Evolutionary conservation across 805 yeast species (phyloP).

Genomic region (Myxozyma monticola): DNA sequence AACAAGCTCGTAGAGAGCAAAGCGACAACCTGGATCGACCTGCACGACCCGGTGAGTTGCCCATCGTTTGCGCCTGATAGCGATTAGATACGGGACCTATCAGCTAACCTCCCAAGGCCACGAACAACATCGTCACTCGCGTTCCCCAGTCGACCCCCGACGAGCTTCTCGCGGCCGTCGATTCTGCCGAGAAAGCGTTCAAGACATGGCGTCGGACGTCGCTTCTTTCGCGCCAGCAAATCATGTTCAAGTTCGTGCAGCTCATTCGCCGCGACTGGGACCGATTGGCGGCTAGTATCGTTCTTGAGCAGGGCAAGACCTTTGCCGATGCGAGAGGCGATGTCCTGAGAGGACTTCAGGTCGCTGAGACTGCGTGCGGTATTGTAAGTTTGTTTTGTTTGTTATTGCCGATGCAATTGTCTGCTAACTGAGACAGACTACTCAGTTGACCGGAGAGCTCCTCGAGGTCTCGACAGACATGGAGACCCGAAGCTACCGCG

Average conservation of each 20-base stretch:
- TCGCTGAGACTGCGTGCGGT: conserved; percentile 72
- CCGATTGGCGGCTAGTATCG: conserved; percentile 62
- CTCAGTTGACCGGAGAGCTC: conserved; percentile 61
- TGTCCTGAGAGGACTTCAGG: conserved; percentile 74
- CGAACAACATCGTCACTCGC: conserved; percentile 61
- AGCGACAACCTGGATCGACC: conserved; percentile 61
- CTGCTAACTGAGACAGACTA: conserved; percentile 26
- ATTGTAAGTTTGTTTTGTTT: conserved; percentile 44
- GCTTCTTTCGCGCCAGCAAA: conserved; percentile 56
- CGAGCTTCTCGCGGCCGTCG: conserved; percentile 66
- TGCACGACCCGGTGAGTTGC: conserved; percentile 59
- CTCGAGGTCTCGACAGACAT: conserved; percentile 70
- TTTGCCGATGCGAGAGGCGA: conserved; percentile 74
- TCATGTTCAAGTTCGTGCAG: conserved; percentile 66
- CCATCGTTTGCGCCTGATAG: too few relatives aligned
- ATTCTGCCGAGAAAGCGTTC: conserved; percentile 64
- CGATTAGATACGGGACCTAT: not conserved
- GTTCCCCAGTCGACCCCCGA: conserved; percentile 72
- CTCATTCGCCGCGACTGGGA: conserved; percentile 66
- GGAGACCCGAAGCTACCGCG: conserved; percentile 77
- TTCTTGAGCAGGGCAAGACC: conserved; percentile 75
- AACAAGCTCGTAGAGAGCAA: conserved; percentile 53
- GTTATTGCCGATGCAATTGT: not conserved
- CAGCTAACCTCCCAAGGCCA: conserved; percentile 45
- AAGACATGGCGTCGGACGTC: conserved; percentile 54